A percentile compares a stretch with the other conserved stretches of the same genome.
phyloP scores from a whole-genome alignment of 768 basidiomycete genomes.

The Tricholoma bakamatsutake region DNA sequence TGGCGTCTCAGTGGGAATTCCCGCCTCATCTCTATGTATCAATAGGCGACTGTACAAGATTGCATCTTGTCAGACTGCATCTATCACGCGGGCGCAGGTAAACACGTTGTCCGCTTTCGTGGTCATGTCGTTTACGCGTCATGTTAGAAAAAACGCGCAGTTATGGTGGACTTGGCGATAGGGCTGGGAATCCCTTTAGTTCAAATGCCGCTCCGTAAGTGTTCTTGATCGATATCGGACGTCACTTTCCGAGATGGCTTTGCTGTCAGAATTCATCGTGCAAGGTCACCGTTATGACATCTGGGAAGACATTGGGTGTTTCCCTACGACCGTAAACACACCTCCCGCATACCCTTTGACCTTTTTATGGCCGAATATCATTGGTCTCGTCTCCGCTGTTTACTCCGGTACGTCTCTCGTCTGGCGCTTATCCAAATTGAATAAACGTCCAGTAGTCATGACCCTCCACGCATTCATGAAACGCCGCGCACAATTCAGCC shows the following conservation, averaged over 20 bases:
- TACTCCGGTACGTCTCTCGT: constrained; percentile 25
- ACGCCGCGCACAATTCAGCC: constrained; percentile 36
- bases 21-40: constrained; percentile 50
- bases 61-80: constrained; percentile 42
- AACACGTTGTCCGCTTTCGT: not conserved
- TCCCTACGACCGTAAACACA: constrained; percentile 43
- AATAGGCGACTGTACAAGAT: constrained; percentile 58
- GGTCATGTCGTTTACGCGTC: not conserved
- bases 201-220: constrained; percentile 40
- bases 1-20: constrained; percentile 39
- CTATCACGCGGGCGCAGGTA: constrained; percentile 39
- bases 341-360: constrained; percentile 39
- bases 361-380: constrained; percentile 30
- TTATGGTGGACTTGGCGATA: constrained; percentile 45
- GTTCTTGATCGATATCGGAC: not conserved
- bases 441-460: constrained; percentile 14
- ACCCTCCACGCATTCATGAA: constrained; percentile 37
- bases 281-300: constrained; percentile 60
- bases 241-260: constrained; percentile 4
- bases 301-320: constrained; percentile 53
- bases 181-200: constrained; percentile 45
- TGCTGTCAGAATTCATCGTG: constrained; percentile 37
- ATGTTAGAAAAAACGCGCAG: constrained; percentile 35
- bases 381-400: constrained; percentile 33
- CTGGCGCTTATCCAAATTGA: not conserved